Evolutionary conservation across 2,329 filamentous ascomycete genomes (phyloP).

Genomic region (Corynespora cassiicola): DNA sequence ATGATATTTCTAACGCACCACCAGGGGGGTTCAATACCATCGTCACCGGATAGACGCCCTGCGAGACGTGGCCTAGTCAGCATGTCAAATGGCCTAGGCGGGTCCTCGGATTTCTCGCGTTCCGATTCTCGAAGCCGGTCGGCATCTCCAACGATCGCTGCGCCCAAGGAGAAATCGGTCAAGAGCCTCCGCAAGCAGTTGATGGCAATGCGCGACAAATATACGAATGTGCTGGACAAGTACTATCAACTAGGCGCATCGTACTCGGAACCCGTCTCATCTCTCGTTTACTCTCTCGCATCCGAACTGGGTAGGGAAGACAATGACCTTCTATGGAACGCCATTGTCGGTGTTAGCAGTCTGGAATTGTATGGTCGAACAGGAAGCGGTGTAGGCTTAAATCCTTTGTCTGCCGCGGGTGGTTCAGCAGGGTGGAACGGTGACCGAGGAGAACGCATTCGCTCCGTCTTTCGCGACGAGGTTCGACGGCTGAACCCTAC

Average conservation of each 20-base stretch:
- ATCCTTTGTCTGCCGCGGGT: slow-evolving; percentile 61
- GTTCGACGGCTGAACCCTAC: slow-evolving; percentile 87
- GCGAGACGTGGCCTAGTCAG: slow-evolving; percentile 62
- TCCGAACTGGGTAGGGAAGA: slow-evolving; percentile 96
- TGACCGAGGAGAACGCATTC: slow-evolving; percentile 80
- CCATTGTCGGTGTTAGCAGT: slow-evolving; percentile 93
- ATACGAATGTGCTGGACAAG: slow-evolving; percentile 75
- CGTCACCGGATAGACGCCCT: slow-evolving; percentile 69
- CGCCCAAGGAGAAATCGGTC: slow-evolving; percentile 70
- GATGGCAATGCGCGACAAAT: slow-evolving; percentile 75
- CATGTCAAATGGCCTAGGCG: slow-evolving; percentile 34
- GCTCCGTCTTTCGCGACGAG: slow-evolving; percentile 88
- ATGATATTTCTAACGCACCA: slow-evolving; percentile 38
- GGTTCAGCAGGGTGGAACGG: slow-evolving; percentile 77
- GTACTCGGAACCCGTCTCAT: slow-evolving; percentile 93
- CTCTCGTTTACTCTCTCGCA: slow-evolving; percentile 91
- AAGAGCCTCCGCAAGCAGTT: slow-evolving; percentile 75
- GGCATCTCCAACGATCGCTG: slow-evolving; percentile 37
- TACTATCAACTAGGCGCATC: slow-evolving; percentile 90
- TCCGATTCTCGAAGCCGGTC: slow-evolving; percentile 48
- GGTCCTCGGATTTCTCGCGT: slow-evolving; percentile 48
- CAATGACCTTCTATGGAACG: slow-evolving; percentile 93
- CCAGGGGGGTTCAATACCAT: slow-evolving; percentile 63
- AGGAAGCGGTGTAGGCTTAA: slow-evolving; percentile 75
- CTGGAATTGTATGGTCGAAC: slow-evolving; percentile 90